Base-by-base conservation (phyloP, 805 yeast species). In the Saturnispora bothae region DNA sequence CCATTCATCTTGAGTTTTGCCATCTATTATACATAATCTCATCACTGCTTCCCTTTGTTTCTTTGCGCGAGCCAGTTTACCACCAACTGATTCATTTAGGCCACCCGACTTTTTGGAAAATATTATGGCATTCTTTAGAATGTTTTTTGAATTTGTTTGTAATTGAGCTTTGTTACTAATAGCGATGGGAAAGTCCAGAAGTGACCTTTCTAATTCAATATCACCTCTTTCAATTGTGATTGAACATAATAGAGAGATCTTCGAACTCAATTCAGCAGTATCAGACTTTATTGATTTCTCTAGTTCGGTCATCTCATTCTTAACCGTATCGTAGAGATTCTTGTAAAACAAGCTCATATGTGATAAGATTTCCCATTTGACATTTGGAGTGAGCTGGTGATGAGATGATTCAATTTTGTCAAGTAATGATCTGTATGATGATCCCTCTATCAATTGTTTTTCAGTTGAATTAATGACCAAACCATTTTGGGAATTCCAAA, bases 201-300 rank as follows among this genome's bases (percentile, higher is more conserved):
- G 62, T n/a, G 66, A 55, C 39, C 77, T 55, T 48, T 70, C 76
- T 10, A 69, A 47, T 39, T 71, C 77, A 3, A 71, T 60, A 47
- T 73, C 78, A 1, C 73, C 65, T 34, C 78, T 56, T 23, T 69
- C 73, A n/a, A 71, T 65, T 23, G 64, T 47, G 1, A 71, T 53
- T 7, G 65, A 59, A 42, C 69, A 57, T 2, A 69, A 42, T 40
- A 66, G 68, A 22, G 54, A 45, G 3, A 60, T 47, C 10, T 40
- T 39, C 5, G 42, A 29, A 17, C 59, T 52, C 15, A 49, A 48
- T 5, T 39, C 29, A 28, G 50, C 58, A 20, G 43, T 39, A n/a
- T 45, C 46, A 12, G 39, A 39, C 10, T 36, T 38, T 22, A 37
- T 42, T 8, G 33, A 26, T 13, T 30, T 39, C 30, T 44, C 47